These are phyloP conservation scores for Emiliania huxleyi DNA, from an alignment of 78 protist species.

Conservation along the genomic window DNA sequence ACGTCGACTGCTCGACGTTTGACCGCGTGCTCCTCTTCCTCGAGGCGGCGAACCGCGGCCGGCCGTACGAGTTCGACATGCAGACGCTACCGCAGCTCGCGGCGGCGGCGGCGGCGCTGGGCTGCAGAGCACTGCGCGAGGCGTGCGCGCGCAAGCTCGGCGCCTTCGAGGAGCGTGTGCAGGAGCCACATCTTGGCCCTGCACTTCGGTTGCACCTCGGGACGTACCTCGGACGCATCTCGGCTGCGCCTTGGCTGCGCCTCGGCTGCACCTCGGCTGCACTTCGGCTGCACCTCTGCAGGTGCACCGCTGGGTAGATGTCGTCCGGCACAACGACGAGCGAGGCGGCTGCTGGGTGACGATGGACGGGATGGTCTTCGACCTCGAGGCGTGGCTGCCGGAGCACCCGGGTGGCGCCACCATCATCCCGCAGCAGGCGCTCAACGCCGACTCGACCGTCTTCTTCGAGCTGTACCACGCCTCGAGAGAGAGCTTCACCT, in stretches of 20 bases:
- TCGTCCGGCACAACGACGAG: neutral
- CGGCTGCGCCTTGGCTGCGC: too few species aligned
- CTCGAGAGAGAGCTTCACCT: neutral
- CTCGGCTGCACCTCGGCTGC: too few species aligned
- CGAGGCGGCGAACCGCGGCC: neutral
- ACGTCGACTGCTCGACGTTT: neutral
- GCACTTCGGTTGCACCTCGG: too few species aligned
- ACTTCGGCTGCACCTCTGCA: too few species aligned
- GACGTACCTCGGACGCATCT: too few species aligned
- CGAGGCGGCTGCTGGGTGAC: slow-evolving; percentile 23
- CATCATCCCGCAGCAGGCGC: slow-evolving; percentile 27
- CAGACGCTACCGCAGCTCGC: neutral
- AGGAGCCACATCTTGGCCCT: too few species aligned
- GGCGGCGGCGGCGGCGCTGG: neutral
- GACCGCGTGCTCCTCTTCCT: slow-evolving; percentile 17
- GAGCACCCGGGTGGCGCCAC: slow-evolving; percentile 35
- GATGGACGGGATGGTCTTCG: slow-evolving; percentile 26
- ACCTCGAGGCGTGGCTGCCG: slow-evolving; percentile 22
- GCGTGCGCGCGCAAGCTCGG: neutral
- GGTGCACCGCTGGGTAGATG: neutral
- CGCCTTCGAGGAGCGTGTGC: neutral
- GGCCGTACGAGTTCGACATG: neutral
- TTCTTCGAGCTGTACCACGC: slow-evolving; percentile 19
- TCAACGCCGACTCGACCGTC: neutral
- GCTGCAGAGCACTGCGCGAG: neutral